Evolutionary conservation across 1,284 basidiomycete genomes (phyloP), one percentile per base, ranked within the genome.

Genomic region (Cutaneotrichosporon mucoides): DNA sequence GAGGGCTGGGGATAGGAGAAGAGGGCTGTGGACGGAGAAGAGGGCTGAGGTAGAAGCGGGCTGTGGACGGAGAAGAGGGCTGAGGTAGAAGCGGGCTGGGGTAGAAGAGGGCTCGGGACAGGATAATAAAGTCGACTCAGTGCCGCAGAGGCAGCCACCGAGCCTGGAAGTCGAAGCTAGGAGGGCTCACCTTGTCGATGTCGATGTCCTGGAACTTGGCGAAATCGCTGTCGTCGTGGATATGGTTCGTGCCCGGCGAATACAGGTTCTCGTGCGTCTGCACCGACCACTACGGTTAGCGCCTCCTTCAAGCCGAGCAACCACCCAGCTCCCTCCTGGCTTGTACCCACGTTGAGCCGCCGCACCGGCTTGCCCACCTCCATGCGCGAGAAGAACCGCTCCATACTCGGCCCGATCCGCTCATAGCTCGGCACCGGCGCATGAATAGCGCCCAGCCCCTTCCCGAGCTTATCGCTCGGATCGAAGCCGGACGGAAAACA

Each of bases 401-500:
- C 60, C 60, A 62, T 62, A 46, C 56, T 59, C 1, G 56, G 60
- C 34, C 56, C 60, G 36, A 62, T 62, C 16, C 49, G 40, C 6
- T 62, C 50, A 43, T 62, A 62, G 49, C 15, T 44, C 33, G 60
- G 60, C 40, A 62, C 60, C 0, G 60, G 60, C 8, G 34, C 60
- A 41, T 62, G 60, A 46, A 62, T 62, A 3, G 49, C 60, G 1
- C 11, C 36, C 2, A 62, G 46, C 1, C 60, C 60, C 11, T 52
- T 38, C 36, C 60, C 60, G 9, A 62, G 60, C 50, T 62, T 62
- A 7, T 7, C 7, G n/a, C 40, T 37, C 41, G 60, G 60, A 50
- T 62, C 56, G 36, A 62, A 62, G 34, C 60, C 60, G 1, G 53
- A 56, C 2, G 60, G 56, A 34, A 62, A 62, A 41, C 60, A 62